These are phyloP conservation scores for Thozetella sp. DNA, from an alignment of 495 filamentous ascomycete species.

Conservation along the genomic window DNA sequence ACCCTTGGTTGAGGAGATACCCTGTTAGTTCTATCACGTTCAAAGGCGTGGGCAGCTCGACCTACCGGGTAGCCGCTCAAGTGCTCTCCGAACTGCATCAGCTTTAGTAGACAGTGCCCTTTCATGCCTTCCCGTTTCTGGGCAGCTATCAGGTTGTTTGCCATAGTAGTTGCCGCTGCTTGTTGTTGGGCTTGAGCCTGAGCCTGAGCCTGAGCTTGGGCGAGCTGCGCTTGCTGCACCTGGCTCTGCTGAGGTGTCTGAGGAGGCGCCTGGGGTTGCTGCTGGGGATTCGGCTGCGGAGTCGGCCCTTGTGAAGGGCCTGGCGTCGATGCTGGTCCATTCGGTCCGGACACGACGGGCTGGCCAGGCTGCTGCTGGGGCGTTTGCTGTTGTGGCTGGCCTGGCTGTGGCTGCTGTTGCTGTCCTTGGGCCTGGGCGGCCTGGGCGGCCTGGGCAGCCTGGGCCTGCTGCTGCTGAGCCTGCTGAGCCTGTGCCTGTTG, in stretches of 20 bases:
- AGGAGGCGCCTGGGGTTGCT: conserved; percentile 37
- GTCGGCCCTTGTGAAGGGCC: conserved; percentile 26
- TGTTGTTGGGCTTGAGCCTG: conserved; percentile 42
- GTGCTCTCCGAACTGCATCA: conserved; percentile 72
- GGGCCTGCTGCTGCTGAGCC: conserved; percentile 30
- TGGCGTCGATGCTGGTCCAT: conserved; percentile 27
- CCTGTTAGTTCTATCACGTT: conserved; percentile 7
- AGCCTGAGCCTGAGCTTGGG: conserved; percentile 13
- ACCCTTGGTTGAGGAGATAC: conserved; percentile 36
- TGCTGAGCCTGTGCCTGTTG: conserved; percentile 55
- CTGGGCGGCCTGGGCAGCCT: conserved; percentile 15
- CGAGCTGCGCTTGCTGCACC: conserved; percentile 51
- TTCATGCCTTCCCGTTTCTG: conserved; percentile 54
- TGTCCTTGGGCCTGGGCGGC: conserved; percentile 29
- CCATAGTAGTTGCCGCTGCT: conserved; percentile 21
- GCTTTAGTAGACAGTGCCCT: conserved; percentile 59
- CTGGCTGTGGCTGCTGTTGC: conserved; percentile 24
- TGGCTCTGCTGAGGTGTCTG: conserved; percentile 48
- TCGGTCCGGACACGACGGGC: conserved; percentile 17
- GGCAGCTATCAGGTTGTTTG: conserved; percentile 40
- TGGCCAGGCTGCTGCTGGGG: conserved; percentile 53
- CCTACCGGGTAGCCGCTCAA: conserved; percentile 66
- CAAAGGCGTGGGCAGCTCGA: conserved; percentile 7
- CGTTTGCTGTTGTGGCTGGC: conserved; percentile 36
- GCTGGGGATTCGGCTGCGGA: conserved; percentile 40